phyloP scores from a whole-genome alignment of 2,329 filamentous ascomycete genomes.

The Colletotrichum sansevieriae region DNA sequence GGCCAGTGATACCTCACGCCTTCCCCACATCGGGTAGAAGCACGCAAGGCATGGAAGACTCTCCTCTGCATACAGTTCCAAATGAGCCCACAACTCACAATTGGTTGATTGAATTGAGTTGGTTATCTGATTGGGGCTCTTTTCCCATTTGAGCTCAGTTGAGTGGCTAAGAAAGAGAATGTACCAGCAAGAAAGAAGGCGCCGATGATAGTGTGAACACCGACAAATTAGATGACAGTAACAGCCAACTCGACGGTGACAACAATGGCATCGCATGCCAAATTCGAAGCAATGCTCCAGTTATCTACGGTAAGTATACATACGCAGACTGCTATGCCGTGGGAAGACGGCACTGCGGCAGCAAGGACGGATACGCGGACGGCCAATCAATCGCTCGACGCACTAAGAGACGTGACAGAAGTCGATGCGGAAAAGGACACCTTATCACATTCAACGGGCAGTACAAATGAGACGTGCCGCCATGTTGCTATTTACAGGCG shows the following conservation, averaged over 20 bases:
- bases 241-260: no score
- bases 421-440: conserved; percentile 32
- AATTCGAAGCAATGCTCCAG: no score
- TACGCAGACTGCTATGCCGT: no score
- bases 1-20: conserved; percentile 24
- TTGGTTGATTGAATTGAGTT: conserved; percentile 2
- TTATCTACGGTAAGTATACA: no score
- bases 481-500: conserved; percentile 25
- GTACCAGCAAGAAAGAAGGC: no score
- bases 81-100: not conserved
- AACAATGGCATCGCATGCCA: no score
- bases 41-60: conserved; percentile 26
- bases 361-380: conserved; percentile 12
- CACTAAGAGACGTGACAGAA: no score
- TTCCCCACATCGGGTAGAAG: conserved; percentile 39
- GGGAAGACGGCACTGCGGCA: not conserved
- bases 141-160: not conserved
- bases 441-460: conserved; percentile 31
- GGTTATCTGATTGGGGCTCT: not conserved
- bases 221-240: no score
- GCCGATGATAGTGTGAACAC: no score
- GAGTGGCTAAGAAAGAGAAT: not conserved
- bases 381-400: no score
- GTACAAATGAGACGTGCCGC: conserved; percentile 5
- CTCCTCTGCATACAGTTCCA: not conserved